Conservation (phyloP, 768 basidiomycete genomes). For the Phaffia tasmanica region DNA sequence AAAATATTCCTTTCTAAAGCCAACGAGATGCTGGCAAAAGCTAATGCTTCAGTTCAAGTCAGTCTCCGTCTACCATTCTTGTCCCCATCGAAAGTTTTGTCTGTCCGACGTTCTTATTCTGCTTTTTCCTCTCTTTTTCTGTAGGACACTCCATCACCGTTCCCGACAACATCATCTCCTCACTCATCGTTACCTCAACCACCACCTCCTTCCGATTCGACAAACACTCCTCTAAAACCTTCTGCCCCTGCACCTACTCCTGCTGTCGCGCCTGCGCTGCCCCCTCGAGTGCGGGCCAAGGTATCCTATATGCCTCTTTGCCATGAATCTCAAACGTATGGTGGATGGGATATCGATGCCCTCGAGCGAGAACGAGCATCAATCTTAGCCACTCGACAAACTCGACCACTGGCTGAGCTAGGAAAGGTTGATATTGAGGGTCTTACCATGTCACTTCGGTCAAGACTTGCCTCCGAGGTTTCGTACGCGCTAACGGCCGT, state of each 20-base stretch:
- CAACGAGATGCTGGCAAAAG: too few relatives aligned
- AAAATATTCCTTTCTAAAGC: too few relatives aligned
- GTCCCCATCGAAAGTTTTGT: not conserved
- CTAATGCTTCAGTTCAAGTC: not conserved
- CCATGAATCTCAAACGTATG: slow-evolving; percentile 61
- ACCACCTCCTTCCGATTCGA: slow-evolving; percentile 46
- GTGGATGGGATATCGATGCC: slow-evolving; percentile 65
- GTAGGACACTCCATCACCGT: not conserved
- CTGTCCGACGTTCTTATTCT: too few relatives aligned
- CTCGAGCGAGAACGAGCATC: slow-evolving; percentile 47
- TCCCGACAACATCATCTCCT: slow-evolving; percentile 7
- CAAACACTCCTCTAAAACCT: slow-evolving; percentile 34
- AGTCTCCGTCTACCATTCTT: not conserved
- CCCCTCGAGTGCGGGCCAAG: slow-evolving; percentile 55
- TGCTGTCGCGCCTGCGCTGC: slow-evolving; percentile 40
- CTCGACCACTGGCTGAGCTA: slow-evolving; percentile 48
- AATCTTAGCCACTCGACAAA: slow-evolving; percentile 45
- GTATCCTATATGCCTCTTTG: slow-evolving; percentile 77
- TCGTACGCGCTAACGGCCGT: slow-evolving; percentile 84
- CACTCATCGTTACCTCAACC: slow-evolving; percentile 25
- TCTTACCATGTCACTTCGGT: slow-evolving; percentile 86
- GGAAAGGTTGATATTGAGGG: slow-evolving; percentile 80
- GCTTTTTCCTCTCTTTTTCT: not conserved
- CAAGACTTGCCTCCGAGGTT: slow-evolving; percentile 67
- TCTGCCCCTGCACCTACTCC: slow-evolving; percentile 35